Percentiles rank a stretch among this genome's conserved stretches.
Conservation (phyloP, 108 stramenopile species). For the Ochromonas danica region DNA sequence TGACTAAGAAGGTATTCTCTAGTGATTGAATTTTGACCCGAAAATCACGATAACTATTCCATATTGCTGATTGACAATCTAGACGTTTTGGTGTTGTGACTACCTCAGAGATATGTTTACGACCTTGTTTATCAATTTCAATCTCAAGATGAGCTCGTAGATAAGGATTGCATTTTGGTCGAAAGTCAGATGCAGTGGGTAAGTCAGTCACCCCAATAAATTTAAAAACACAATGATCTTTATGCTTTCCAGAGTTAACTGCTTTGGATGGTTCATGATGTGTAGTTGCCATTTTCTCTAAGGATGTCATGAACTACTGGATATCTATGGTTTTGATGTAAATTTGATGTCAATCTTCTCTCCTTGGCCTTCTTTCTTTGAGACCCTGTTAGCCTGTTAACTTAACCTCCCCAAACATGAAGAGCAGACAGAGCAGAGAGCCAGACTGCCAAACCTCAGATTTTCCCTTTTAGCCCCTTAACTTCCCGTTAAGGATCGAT, state of each 20-base stretch:
- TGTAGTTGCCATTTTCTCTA: background rate
- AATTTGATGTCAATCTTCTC: background rate
- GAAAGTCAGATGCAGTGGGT: background rate
- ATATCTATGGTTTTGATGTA: background rate
- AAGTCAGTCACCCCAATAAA: background rate
- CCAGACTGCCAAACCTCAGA: too few relatives aligned
- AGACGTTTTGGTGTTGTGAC: background rate
- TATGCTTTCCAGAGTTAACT: background rate
- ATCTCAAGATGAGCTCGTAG: background rate
- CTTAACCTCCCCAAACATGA: too few relatives aligned
- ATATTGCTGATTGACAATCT: conserved; percentile 1
- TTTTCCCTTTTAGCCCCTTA: too few relatives aligned
- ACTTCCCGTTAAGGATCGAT: too few relatives aligned
- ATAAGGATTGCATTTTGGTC: background rate
- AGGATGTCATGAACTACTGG: background rate
- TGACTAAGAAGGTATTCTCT: background rate
- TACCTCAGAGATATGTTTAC: background rate
- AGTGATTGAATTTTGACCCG: background rate
- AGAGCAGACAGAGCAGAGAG: too few relatives aligned
- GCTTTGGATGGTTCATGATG: background rate
- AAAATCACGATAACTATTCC: conserved; percentile 8
- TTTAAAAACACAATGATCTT: background rate
- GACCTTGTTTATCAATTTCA: background rate
- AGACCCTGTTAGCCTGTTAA: background rate
- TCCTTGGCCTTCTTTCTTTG: background rate